Conservation (phyloP, 1,284 basidiomycete species). For the Pseudozyma sp. region DNA sequence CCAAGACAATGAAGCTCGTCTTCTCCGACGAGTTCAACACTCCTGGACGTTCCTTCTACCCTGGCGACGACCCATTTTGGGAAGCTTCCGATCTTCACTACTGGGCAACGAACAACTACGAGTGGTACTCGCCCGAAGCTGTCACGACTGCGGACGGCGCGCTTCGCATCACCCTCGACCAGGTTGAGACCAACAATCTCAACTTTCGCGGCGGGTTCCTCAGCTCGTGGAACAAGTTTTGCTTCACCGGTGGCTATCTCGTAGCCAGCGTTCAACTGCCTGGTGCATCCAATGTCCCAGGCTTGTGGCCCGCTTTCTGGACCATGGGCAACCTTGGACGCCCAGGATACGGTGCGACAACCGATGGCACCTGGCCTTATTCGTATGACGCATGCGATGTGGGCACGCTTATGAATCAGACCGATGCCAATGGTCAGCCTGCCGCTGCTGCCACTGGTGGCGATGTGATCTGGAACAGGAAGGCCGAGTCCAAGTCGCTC, state of each 20-base stretch:
- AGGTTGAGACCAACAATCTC: constrained; percentile 74
- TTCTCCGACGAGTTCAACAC: constrained; percentile 69
- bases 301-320: constrained; percentile 73
- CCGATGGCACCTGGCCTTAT: constrained; percentile 80
- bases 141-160: constrained; percentile 82
- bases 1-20: constrained; percentile 61
- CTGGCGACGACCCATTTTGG: constrained; percentile 77
- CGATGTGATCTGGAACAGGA: constrained; percentile 59
- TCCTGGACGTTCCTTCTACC: constrained; percentile 72
- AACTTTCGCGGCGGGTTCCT: constrained; percentile 75
- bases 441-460: constrained; percentile 45
- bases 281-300: constrained; percentile 74
- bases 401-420: constrained; percentile 63
- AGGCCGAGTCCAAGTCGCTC: constrained; percentile 64
- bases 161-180: constrained; percentile 77
- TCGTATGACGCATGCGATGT: constrained; percentile 69
- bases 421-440: constrained; percentile 46
- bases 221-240: constrained; percentile 85
- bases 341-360: constrained; percentile 66
- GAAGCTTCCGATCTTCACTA: constrained; percentile 79
- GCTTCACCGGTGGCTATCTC: constrained; percentile 91
- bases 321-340: constrained; percentile 81
- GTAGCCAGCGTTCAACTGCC: constrained; percentile 81
- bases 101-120: constrained; percentile 72
- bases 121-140: constrained; percentile 79